phyloP scores from a whole-genome alignment of 1,284 basidiomycete species.

The Boletellus deceptivus region DNA sequence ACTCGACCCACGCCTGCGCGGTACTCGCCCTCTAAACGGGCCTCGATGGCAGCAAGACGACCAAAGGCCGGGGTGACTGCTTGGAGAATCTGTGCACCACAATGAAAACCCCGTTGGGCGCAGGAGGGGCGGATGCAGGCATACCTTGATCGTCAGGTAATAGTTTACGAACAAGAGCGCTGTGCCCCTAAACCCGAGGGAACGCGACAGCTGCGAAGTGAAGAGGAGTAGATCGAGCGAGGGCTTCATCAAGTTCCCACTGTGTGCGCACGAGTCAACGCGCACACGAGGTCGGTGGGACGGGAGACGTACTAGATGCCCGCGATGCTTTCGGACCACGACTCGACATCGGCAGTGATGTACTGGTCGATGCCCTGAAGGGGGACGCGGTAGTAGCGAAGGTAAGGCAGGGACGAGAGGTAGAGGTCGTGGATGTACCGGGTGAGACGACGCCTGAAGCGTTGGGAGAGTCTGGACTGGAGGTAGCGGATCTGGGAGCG shows the following conservation, averaged over 20 bases:
- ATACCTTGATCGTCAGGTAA: conserved; percentile 67
- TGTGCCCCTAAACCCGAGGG: conserved; percentile 81
- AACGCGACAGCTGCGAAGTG: conserved; percentile 86
- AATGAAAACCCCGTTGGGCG: not conserved
- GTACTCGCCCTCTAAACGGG: conserved; percentile 87
- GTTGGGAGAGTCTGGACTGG: conserved; percentile 86
- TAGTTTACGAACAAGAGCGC: conserved; percentile 83
- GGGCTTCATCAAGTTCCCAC: conserved; percentile 77
- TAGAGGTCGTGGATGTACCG: conserved; percentile 94
- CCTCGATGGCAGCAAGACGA: conserved; percentile 86
- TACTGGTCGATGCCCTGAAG: conserved; percentile 87
- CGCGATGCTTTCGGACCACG: conserved; percentile 86
- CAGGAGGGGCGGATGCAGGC: not conserved
- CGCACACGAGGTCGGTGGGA: not conserved
- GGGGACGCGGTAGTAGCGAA: conserved; percentile 71
- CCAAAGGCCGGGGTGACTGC: conserved; percentile 95
- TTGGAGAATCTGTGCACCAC: conserved; percentile 59
- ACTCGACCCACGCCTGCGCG: conserved; percentile 85
- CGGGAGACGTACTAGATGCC: conserved; percentile 75
- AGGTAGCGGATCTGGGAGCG: conserved; percentile 78
- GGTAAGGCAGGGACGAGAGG: conserved; percentile 66
- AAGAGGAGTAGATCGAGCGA: conserved; percentile 91
- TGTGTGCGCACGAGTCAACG: conserved; percentile 14
- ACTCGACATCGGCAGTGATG: conserved; percentile 89
- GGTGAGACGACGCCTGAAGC: conserved; percentile 84